Evolutionary conservation across 441 rosid species (phyloP).

Genomic region (Pelargonium fulgidum): DNA sequence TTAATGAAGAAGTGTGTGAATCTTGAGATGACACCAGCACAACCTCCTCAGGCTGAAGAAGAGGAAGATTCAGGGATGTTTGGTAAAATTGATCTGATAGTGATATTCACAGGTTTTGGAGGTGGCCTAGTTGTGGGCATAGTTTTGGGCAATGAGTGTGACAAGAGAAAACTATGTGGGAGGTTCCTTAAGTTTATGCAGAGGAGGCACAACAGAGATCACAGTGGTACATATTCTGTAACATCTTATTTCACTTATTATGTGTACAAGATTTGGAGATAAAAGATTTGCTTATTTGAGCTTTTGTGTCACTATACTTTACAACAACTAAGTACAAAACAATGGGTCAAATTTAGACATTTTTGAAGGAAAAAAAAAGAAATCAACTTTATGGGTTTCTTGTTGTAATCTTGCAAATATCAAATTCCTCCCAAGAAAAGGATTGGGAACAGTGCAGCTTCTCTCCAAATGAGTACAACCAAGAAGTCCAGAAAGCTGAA

Average conservation of each 20-base stretch:
- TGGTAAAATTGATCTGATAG: neutral
- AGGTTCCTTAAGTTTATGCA: neutral
- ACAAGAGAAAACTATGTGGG: neutral
- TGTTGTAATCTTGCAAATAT: slow-evolving; percentile 7
- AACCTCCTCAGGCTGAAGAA: neutral
- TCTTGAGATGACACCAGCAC: neutral
- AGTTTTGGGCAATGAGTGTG: neutral
- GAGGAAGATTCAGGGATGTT: neutral
- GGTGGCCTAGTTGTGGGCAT: slow-evolving; percentile 1
- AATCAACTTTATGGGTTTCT: neutral
- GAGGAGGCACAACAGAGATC: neutral
- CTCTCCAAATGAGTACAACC: neutral
- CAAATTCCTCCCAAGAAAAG: neutral
- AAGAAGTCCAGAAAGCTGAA: neutral
- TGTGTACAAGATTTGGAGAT: neutral
- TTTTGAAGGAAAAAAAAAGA: no score
- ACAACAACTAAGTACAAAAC: no score
- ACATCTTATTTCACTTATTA: neutral
- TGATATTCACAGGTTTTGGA: slow-evolving; percentile 1
- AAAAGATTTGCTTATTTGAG: neutral
- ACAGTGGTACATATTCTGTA: neutral
- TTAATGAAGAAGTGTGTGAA: neutral
- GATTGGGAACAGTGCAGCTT: neutral
- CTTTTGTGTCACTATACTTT: neutral
- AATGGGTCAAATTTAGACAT: no score